phyloP scores from a whole-genome alignment of 306 rosid species.

The Malus fusca region DNA sequence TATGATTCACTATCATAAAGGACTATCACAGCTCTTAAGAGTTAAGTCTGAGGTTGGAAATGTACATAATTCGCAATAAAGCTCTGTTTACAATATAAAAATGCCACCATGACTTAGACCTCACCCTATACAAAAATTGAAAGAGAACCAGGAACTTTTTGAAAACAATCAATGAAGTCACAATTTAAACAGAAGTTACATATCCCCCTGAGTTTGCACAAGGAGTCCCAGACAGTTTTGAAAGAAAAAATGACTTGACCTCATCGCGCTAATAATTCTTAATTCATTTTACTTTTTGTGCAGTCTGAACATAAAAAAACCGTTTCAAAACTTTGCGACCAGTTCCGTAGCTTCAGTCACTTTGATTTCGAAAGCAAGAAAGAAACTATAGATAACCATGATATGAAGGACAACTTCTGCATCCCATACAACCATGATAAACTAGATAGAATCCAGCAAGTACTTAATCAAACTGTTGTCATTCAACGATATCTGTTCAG shows the following conservation, averaged over 20 bases:
- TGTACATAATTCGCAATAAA: not conserved
- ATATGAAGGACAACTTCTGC: slow-evolving; percentile 31
- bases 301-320: slow-evolving; percentile 7
- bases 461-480: slow-evolving; percentile 40
- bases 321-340: slow-evolving; percentile 19
- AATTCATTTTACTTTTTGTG: slow-evolving; percentile 3
- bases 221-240: not conserved
- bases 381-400: slow-evolving; percentile 23
- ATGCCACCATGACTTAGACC: not conserved
- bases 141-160: not conserved
- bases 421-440: slow-evolving; percentile 36
- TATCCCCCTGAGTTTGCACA: not conserved
- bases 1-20: not conserved
- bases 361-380: slow-evolving; percentile 30
- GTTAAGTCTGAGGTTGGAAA: not conserved
- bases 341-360: slow-evolving; percentile 26
- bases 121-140: not conserved
- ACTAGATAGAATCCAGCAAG: slow-evolving; percentile 40
- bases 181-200: not conserved
- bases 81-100: not conserved
- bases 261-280: not conserved
- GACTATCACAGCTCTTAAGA: not conserved
- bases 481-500: slow-evolving; percentile 56
- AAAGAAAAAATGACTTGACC: not conserved
- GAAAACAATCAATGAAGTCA: not conserved